Evolutionary conservation across 23 red algal genomes (phyloP).

Genomic region (Gracilaria gracilis): DNA sequence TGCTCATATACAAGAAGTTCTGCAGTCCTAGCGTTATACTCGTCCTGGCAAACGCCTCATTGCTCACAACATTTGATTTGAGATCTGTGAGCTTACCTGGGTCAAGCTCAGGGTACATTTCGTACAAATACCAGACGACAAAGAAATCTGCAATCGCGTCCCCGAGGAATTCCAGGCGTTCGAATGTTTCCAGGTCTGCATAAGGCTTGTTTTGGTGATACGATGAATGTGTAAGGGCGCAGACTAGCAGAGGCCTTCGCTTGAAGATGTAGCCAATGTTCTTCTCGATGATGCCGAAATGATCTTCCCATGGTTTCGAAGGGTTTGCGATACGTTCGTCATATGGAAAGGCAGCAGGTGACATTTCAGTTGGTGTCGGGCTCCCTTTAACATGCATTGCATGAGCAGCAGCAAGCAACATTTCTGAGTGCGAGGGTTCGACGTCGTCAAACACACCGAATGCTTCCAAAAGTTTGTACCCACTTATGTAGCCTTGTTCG

Average conservation of each 20-base stretch:
- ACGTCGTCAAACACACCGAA: constrained; percentile 52
- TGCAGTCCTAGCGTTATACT: constrained; percentile 59
- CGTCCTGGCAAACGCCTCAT: constrained; percentile 68
- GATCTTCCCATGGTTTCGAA: constrained; percentile 63
- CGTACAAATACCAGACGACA: constrained; percentile 67
- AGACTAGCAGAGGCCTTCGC: constrained; percentile 57
- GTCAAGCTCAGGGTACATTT: constrained; percentile 69
- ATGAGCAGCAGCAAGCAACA: constrained; percentile 69
- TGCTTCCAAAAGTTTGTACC: constrained; percentile 56
- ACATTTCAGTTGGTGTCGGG: constrained; percentile 37
- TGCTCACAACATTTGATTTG: constrained; percentile 73
- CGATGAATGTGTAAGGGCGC: constrained; percentile 67
- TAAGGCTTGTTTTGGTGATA: constrained; percentile 28
- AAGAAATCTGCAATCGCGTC: constrained; percentile 73
- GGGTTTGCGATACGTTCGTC: constrained; percentile 50
- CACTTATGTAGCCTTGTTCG: constrained; percentile 47
- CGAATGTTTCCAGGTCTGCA: constrained; percentile 53
- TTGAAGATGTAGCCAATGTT: constrained; percentile 66
- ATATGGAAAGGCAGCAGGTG: constrained; percentile 32
- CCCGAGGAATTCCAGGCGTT: constrained; percentile 79
- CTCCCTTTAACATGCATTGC: constrained; percentile 49
- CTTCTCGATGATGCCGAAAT: constrained; percentile 65
- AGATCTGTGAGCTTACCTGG: constrained; percentile 74
- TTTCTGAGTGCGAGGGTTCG: constrained; percentile 63
- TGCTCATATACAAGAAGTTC: constrained; percentile 57